phyloP scores from a whole-genome alignment of 2,329 filamentous ascomycete genomes.

The Colletotrichum noveboracense region DNA sequence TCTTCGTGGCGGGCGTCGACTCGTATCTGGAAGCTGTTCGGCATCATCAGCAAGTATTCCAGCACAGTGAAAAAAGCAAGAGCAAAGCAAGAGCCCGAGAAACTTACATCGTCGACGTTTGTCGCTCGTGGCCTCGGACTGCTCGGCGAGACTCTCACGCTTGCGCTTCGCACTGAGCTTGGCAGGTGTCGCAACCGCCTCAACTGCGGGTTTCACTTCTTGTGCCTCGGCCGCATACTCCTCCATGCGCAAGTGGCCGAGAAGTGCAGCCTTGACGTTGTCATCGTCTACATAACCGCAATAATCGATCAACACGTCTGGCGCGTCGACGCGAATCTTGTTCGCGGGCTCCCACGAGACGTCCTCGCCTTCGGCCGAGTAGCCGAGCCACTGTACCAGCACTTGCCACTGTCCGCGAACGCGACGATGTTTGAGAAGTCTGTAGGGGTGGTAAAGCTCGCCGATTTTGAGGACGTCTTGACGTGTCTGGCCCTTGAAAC shows the following conservation, averaged over 20 bases:
- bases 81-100: background rate
- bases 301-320: conserved; percentile 3
- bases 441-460: conserved; percentile 15
- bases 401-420: conserved; percentile 19
- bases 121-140: background rate
- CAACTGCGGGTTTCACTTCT: background rate
- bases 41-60: background rate
- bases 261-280: background rate
- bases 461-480: conserved; percentile 12
- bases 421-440: conserved; percentile 4
- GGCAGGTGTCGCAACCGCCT: background rate
- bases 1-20: background rate
- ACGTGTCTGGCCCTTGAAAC: conserved; percentile 7
- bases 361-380: conserved; percentile 5
- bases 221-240: background rate
- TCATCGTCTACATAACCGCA: conserved; percentile 1
- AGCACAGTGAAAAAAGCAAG: background rate
- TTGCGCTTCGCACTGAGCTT: conserved; percentile 1
- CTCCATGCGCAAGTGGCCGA: background rate
- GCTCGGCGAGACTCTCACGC: conserved; percentile 2
- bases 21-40: conserved; percentile 8
- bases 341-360: conserved; percentile 12
- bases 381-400: conserved; percentile 14
- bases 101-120: conserved; percentile 12
- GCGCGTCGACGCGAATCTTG: conserved; percentile 9